Percentiles rank a stretch among this genome's conserved stretches.
Conservation (phyloP, 2,329 filamentous ascomycete species). For the Fusarium multiceps region DNA sequence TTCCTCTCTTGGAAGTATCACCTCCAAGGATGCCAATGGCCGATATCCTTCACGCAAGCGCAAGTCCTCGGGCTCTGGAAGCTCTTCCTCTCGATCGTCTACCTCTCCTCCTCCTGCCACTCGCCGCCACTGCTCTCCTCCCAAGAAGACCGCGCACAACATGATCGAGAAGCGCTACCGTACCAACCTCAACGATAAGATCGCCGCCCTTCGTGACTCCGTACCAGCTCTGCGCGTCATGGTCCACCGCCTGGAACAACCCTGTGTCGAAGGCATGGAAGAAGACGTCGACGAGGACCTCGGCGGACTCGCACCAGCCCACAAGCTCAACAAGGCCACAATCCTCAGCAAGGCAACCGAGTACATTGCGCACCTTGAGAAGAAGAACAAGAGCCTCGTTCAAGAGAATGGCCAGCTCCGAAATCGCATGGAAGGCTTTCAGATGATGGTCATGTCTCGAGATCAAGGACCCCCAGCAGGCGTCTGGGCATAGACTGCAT, state of each 20-base stretch:
- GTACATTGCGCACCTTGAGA: conserved; percentile 53
- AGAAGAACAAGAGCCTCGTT: conserved; percentile 49
- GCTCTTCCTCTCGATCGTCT: conserved; percentile 50
- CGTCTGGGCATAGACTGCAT: conserved; percentile 41
- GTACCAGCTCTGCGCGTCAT: conserved; percentile 87
- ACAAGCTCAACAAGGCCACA: conserved; percentile 94
- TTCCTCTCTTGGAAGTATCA: conserved; percentile 16
- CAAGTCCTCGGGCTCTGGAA: conserved; percentile 49
- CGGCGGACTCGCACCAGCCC: conserved; percentile 82
- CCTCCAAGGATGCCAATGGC: conserved; percentile 36
- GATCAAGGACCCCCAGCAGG: conserved; percentile 42
- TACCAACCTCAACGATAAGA: conserved; percentile 95
- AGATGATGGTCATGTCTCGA: conserved; percentile 47
- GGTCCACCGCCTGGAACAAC: conserved; percentile 67
- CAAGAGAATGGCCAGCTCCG: conserved; percentile 50
- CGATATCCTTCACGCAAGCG: conserved; percentile 48
- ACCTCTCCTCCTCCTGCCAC: conserved; percentile 53
- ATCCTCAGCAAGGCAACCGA: conserved; percentile 61
- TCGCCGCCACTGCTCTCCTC: conserved; percentile 46
- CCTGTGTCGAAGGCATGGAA: conserved; percentile 65
- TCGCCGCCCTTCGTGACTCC: conserved; percentile 86
- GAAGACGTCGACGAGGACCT: conserved; percentile 74
- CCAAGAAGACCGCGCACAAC: conserved; percentile 93
- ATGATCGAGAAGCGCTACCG: conserved; percentile 97
- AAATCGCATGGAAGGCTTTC: conserved; percentile 46